Base-by-base conservation (phyloP, 192 early-diverging fungal species). In the Coemansia sp. region DNA sequence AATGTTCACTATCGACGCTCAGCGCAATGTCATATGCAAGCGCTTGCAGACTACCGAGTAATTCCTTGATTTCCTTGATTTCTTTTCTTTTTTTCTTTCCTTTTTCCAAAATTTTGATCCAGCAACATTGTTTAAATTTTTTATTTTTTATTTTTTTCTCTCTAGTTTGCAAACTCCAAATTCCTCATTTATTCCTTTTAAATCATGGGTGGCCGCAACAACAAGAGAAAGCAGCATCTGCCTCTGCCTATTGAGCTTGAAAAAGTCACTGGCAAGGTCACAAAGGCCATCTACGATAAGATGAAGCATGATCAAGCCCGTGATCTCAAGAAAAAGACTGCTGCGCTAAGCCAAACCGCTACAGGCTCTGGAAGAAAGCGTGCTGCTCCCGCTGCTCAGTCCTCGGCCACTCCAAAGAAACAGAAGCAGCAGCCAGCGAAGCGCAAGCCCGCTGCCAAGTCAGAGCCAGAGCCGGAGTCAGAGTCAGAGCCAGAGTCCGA, bases 171-270 rank as follows among this genome's bases (percentile, higher is more conserved):
- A n/a, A n/a, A n/a, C n/a, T n/a, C n/a, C 10, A 7, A 40, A 16
- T 40, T 40, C 31, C 50, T 34, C 62, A 36, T 33, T 20, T 55
- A 58, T 64, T 16, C 3, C 16, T 31, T 53, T 2, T 14, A 28
- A 26, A 40, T n/a, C 21, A 84, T 84, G 83, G 83, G 83, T 65
- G 67, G 78, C 26, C 71, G 67, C 11, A 80, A 71, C 46, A 80
- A 84, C 60, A 84, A 84, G 50, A 53, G 50, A 53, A 53, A 14
- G 75, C 83, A 84, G 69, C 78, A 68, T 23, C 70, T 50, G 24
- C 83, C 83, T 2, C 59, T 77, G 38, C 71, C 74, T 0, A 46
- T 84, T 21, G 78, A 74, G 40, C 31, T 71, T 42, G 83, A 84
- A 37, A 67, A 56, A 57, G 55, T 51, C 23, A 79, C 76, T 5